A percentile compares a stretch with the other conserved stretches of the same genome.
These are phyloP conservation scores for Botryosphaeria agaves DNA, from an alignment of 2,329 filamentous ascomycete species.

Conservation along the genomic window DNA sequence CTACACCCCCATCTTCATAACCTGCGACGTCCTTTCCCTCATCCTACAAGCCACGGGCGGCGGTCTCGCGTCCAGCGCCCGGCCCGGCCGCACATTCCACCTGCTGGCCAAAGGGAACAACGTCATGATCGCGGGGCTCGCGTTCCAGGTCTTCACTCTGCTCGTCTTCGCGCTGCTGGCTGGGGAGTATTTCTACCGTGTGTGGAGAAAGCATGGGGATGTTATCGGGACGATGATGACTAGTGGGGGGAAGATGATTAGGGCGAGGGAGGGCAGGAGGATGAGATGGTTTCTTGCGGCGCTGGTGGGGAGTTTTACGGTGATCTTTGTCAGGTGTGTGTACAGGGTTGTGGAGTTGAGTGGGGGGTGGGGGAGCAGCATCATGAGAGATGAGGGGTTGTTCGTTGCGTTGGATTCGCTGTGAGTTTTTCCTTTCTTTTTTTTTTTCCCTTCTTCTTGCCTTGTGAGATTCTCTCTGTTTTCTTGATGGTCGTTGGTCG, in stretches of 20 bases:
- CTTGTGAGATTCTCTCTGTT: too few species aligned
- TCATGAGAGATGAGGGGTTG: constrained; percentile 6
- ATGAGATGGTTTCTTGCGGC: constrained; percentile 13
- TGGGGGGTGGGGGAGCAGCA: constrained; percentile 6
- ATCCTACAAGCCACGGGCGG: constrained; percentile 43
- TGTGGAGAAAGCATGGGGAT: too few species aligned
- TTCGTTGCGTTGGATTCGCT: constrained; percentile 8
- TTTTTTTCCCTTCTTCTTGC: background rate
- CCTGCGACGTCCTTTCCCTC: constrained; percentile 44
- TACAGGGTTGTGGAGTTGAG: constrained; percentile 13
- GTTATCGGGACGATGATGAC: background rate
- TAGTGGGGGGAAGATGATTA: background rate
- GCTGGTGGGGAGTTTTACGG: constrained; percentile 9
- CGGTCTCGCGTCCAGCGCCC: constrained; percentile 31
- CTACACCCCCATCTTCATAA: constrained; percentile 32
- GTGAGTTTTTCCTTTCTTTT: constrained; percentile 2
- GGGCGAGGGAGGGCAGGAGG: constrained; percentile 2
- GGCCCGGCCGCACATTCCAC: constrained; percentile 2
- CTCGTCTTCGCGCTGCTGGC: constrained; percentile 34
- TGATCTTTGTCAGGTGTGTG: constrained; percentile 11
- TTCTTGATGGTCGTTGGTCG: too few species aligned
- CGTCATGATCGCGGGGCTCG: constrained; percentile 47
- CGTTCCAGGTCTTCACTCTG: constrained; percentile 42
- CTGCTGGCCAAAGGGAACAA: constrained; percentile 29
- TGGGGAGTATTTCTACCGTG: constrained; percentile 26